Percentiles rank a stretch among this genome's conserved stretches.
Evolutionary conservation across 768 basidiomycete species (phyloP).

Genomic region (Phaffia australis): DNA sequence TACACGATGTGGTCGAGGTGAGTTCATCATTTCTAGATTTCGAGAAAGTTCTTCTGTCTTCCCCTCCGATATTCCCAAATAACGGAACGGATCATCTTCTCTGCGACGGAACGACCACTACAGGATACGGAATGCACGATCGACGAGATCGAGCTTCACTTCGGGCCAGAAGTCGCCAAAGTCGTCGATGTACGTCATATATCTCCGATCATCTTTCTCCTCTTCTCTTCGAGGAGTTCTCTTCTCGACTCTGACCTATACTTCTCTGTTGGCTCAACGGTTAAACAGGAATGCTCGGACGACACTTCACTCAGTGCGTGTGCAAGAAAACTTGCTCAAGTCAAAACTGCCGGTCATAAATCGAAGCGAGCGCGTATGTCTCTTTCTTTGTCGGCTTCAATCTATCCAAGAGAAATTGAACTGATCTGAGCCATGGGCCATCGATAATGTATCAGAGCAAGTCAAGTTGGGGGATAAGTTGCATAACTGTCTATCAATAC

Average conservation of each 20-base stretch:
- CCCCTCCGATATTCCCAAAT: no score
- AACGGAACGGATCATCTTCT: neutral
- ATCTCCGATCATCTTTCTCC: neutral
- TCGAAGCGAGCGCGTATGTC: slow-evolving; percentile 20
- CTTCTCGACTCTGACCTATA: neutral
- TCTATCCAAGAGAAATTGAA: no score
- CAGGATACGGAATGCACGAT: slow-evolving; percentile 16
- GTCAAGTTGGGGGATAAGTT: slow-evolving; percentile 19
- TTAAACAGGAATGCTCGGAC: slow-evolving; percentile 13
- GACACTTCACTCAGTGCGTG: slow-evolving; percentile 2
- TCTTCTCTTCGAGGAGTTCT: neutral
- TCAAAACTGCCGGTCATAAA: slow-evolving; percentile 5
- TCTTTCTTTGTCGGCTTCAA: neutral
- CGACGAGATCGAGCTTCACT: slow-evolving; percentile 9
- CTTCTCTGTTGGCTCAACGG: neutral
- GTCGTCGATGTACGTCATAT: slow-evolving; percentile 12
- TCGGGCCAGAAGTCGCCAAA: slow-evolving; percentile 11
- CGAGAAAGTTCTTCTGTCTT: no score
- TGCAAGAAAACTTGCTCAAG: slow-evolving; percentile 12
- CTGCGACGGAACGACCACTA: neutral
- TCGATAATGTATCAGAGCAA: neutral
- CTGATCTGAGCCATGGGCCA: neutral
- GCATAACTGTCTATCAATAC: slow-evolving; percentile 18
- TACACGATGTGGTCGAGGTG: slow-evolving; percentile 19
- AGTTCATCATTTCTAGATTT: neutral